Evolutionary conservation across 2,329 filamentous ascomycete species (phyloP).

Genomic region (Talaromyces sp.): DNA sequence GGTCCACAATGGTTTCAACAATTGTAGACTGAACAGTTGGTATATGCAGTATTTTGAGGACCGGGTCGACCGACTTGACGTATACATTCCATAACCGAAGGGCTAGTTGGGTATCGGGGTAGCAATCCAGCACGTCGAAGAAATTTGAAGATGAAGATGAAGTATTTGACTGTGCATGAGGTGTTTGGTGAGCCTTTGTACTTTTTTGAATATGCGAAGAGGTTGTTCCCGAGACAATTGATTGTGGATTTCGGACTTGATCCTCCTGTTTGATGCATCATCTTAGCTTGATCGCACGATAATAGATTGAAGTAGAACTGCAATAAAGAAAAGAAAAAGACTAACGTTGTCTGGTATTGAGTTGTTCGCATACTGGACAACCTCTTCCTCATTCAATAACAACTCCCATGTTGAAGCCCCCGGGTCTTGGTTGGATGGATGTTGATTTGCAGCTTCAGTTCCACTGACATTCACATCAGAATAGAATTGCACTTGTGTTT

Average conservation of each 20-base stretch:
- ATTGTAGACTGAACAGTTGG: conserved; percentile 23
- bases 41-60: conserved; percentile 26
- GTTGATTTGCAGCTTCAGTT: background rate
- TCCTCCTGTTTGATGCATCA: conserved; percentile 1
- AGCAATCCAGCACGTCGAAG: conserved; percentile 20
- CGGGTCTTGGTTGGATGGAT: conserved; percentile 4
- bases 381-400: conserved; percentile 17
- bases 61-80: conserved; percentile 25
- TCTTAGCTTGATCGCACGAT: background rate
- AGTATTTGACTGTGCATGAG: background rate
- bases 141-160: background rate
- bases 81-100: conserved; percentile 24
- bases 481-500: background rate
- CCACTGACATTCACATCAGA: background rate
- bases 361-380: conserved; percentile 12
- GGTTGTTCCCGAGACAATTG: conserved; percentile 5
- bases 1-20: conserved; percentile 26
- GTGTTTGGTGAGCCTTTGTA: background rate
- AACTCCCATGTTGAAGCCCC: conserved; percentile 21
- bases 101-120: conserved; percentile 23
- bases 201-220: background rate
- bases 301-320: background rate
- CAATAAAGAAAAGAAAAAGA: background rate
- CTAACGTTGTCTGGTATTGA: conserved; percentile 16
- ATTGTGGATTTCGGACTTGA: background rate